These are phyloP conservation scores for Jimgerdemannia flammicorona DNA, from an alignment of 192 early-diverging fungal genomes.

Conservation along the genomic window DNA sequence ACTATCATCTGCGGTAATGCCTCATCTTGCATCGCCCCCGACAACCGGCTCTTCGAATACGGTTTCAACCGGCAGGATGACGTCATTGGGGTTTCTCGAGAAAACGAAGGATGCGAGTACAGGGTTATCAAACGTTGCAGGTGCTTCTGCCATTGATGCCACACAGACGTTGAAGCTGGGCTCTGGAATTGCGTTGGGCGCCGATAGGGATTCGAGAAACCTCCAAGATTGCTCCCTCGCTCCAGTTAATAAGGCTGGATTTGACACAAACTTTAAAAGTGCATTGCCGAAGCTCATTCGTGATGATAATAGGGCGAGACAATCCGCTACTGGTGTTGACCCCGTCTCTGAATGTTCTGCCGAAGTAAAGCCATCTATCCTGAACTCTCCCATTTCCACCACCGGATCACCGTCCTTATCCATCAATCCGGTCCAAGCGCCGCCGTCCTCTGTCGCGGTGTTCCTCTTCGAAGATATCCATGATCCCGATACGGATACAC, in stretches of 20 bases:
- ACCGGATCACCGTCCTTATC: neutral
- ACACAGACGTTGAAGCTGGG: neutral
- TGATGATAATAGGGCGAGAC: neutral
- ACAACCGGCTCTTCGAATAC: neutral
- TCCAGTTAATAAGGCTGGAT: neutral
- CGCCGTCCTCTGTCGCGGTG: conserved; percentile 32
- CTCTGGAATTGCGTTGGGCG: neutral
- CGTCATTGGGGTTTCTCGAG: neutral
- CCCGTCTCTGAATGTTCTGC: neutral
- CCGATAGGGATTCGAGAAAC: too few species aligned
- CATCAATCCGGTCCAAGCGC: conserved; percentile 22
- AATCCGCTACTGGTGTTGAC: neutral
- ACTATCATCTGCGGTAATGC: neutral
- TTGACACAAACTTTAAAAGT: neutral
- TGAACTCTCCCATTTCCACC: neutral
- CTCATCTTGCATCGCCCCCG: neutral
- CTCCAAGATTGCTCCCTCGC: neutral
- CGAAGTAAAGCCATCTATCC: conserved; percentile 1
- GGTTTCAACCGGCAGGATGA: neutral
- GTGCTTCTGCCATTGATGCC: neutral
- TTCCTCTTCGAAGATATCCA: conserved; percentile 25
- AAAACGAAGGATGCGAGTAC: neutral
- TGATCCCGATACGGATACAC: neutral
- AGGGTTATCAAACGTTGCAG: neutral
- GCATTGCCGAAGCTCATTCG: neutral